These are phyloP conservation scores for Cetraspora pellucida DNA, from an alignment of 192 early-diverging fungal genomes.

Conservation along the genomic window DNA sequence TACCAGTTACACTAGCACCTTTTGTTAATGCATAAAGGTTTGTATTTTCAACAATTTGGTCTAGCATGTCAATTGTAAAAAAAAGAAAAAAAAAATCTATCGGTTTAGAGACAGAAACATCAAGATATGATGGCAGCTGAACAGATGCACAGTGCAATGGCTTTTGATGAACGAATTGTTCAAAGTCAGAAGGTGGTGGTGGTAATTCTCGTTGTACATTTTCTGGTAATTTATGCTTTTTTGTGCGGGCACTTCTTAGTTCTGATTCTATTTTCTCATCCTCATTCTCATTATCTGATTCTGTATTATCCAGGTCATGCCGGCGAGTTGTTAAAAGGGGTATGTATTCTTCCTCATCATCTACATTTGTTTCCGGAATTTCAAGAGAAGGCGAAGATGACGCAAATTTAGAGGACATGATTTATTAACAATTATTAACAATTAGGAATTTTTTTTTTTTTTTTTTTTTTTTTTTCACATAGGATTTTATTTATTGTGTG, in stretches of 20 bases:
- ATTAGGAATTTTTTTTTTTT: too few species aligned
- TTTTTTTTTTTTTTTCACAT: too few species aligned
- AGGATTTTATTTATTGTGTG: too few species aligned
- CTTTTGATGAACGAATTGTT: not conserved
- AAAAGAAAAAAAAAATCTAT: not conserved
- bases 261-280: not conserved
- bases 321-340: too few species aligned
- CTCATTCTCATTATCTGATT: not conserved
- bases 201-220: not conserved
- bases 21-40: conserved; percentile 8
- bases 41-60: not conserved
- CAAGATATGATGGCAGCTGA: conserved; percentile 8
- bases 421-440: too few species aligned
- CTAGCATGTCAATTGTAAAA: not conserved
- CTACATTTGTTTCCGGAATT: not conserved
- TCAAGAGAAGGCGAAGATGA: too few species aligned
- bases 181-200: not conserved
- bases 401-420: too few species aligned
- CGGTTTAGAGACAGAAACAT: not conserved
- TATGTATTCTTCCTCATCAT: conserved; percentile 8
- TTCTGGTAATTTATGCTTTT: not conserved
- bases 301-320: not conserved
- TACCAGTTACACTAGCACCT: not conserved
- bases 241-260: not conserved
- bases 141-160: not conserved